These are phyloP conservation scores for Rosa multiflora DNA, from an alignment of 306 rosid genomes.

Conservation along the genomic window DNA sequence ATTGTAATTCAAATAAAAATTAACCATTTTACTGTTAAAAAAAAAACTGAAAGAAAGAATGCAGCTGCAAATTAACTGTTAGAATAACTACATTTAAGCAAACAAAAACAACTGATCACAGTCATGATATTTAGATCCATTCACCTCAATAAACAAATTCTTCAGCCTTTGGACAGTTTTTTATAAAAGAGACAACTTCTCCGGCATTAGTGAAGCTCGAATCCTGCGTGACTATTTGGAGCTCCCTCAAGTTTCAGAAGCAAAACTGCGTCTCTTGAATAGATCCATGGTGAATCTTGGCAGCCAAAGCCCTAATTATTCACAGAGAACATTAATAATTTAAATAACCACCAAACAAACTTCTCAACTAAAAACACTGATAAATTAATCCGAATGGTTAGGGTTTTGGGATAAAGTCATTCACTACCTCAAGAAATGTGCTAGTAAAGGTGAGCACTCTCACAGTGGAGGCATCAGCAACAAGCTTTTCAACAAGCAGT, in stretches of 20 bases:
- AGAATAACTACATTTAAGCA: background rate
- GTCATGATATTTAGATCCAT: constrained; percentile 3
- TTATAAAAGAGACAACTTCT: constrained; percentile 33
- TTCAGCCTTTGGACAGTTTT: constrained; percentile 32
- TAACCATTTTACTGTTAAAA: too few species aligned
- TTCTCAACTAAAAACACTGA: background rate
- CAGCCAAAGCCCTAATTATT: constrained; percentile 34
- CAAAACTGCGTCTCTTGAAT: background rate
- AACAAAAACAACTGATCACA: background rate
- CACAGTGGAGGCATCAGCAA: background rate
- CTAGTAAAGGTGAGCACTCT: constrained; percentile 28
- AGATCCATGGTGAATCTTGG: constrained; percentile 16
- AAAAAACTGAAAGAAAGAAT: background rate
- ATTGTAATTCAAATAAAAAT: too few species aligned
- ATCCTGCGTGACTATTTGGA: constrained; percentile 42
- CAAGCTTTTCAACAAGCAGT: constrained; percentile 6
- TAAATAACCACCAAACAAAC: background rate
- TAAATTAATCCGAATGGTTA: background rate
- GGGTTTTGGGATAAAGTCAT: background rate
- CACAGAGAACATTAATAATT: background rate
- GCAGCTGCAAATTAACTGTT: background rate
- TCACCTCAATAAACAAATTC: constrained; percentile 43
- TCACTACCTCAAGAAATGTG: constrained; percentile 42
- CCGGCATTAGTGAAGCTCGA: constrained; percentile 33
- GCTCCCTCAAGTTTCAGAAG: constrained; percentile 30